Conservation (phyloP, 2,329 filamentous ascomycete species). For the Emydomyces testavorans region DNA sequence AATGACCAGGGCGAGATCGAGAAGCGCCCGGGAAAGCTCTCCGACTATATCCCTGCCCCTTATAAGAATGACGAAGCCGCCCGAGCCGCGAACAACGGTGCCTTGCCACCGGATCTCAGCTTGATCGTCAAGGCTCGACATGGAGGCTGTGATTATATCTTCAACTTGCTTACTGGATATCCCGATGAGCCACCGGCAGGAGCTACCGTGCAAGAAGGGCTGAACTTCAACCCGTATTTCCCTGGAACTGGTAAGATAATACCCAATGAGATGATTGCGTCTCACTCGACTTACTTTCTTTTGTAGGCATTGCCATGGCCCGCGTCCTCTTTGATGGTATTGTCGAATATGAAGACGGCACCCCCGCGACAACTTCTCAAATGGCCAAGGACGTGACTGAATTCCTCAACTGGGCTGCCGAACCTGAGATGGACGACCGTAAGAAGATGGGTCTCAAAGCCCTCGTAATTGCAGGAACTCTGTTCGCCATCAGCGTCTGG, state of each 20-base stretch:
- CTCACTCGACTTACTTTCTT: no score
- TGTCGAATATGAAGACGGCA: constrained; percentile 96
- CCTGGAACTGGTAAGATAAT: constrained; percentile 89
- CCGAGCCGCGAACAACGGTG: constrained; percentile 95
- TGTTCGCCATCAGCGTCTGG: constrained; percentile 86
- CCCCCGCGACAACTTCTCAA: constrained; percentile 86
- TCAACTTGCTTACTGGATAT: constrained; percentile 91
- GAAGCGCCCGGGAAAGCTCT: constrained; percentile 96
- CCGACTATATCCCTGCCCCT: constrained; percentile 85
- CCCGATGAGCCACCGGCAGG: constrained; percentile 91
- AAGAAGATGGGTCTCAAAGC: constrained; percentile 99
- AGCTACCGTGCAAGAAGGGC: constrained; percentile 68
- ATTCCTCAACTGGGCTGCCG: constrained; percentile 98
- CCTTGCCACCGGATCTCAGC: constrained; percentile 90
- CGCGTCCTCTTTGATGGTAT: constrained; percentile 96
- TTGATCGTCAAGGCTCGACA: constrained; percentile 96
- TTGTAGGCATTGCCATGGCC: constrained; percentile 85
- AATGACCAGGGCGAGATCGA: constrained; percentile 97
- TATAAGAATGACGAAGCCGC: constrained; percentile 99
- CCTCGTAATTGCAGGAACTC: constrained; percentile 61
- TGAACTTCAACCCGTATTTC: constrained; percentile 99
- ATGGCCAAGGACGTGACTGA: constrained; percentile 99
- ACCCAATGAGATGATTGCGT: no score
- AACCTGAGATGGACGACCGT: constrained; percentile 97
- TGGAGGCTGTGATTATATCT: constrained; percentile 97